These are phyloP conservation scores for Cryphonectria radicalis DNA, from an alignment of 2,329 filamentous ascomycete species.

Conservation along the genomic window DNA sequence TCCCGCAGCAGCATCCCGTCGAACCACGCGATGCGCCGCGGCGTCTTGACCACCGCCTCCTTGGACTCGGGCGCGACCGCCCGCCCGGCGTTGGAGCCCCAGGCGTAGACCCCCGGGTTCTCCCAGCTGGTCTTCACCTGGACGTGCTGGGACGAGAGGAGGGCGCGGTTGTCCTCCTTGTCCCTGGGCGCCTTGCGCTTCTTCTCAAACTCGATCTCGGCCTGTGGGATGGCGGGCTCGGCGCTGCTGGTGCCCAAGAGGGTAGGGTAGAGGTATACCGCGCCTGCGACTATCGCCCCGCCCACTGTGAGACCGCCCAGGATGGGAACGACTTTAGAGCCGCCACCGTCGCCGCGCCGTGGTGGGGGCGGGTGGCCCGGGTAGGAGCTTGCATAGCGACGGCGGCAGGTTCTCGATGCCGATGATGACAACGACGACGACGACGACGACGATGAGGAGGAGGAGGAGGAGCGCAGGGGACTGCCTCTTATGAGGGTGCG, in stretches of 20 bases:
- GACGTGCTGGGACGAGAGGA: slow-evolving; percentile 82
- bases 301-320: slow-evolving; percentile 17
- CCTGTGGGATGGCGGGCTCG: slow-evolving; percentile 40
- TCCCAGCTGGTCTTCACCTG: slow-evolving; percentile 84
- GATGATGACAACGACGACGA: too few species aligned
- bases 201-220: slow-evolving; percentile 71
- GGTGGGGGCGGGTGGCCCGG: slow-evolving; percentile 11
- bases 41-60: slow-evolving; percentile 78
- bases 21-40: slow-evolving; percentile 79
- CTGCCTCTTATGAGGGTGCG: background rate
- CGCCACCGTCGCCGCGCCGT: background rate
- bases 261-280: slow-evolving; percentile 25
- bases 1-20: slow-evolving; percentile 84
- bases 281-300: slow-evolving; percentile 14
- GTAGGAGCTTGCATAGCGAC: slow-evolving; percentile 21
- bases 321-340: slow-evolving; percentile 1
- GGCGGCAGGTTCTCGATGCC: background rate
- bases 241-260: slow-evolving; percentile 26
- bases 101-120: slow-evolving; percentile 88
- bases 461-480: background rate
- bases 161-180: slow-evolving; percentile 73
- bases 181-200: slow-evolving; percentile 59
- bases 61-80: slow-evolving; percentile 86
- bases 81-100: slow-evolving; percentile 84
- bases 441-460: too few species aligned